Evolutionary conservation across 345 rosid species (phyloP).

Genomic region (Lepidium africanum): DNA sequence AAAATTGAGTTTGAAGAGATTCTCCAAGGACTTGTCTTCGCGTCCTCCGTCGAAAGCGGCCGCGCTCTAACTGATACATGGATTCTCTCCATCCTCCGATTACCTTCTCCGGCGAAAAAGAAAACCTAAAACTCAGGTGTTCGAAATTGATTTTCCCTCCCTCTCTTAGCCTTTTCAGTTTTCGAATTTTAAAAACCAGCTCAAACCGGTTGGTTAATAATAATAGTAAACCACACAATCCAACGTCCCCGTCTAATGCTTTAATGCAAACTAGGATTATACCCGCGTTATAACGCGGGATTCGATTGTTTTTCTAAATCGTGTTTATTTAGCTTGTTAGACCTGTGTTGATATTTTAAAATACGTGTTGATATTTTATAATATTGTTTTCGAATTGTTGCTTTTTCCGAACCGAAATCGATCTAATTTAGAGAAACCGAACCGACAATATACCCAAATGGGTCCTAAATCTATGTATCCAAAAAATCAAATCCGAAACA

Average conservation of each 20-base stretch:
- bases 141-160: constrained; percentile 25
- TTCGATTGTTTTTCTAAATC: too few species aligned
- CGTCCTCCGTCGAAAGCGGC: constrained; percentile 73
- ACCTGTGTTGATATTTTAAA: too few species aligned
- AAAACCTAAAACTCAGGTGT: constrained; percentile 19
- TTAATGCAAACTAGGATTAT: not conserved
- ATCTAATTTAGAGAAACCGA: too few species aligned
- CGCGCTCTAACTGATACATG: constrained; percentile 78
- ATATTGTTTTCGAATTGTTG: too few species aligned
- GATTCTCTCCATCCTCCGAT: constrained; percentile 67
- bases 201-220: constrained; percentile 10
- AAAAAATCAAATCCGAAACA: too few species aligned
- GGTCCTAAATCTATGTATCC: too few species aligned
- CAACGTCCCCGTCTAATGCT: not conserved
- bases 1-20: constrained; percentile 60
- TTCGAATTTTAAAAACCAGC: constrained; percentile 2
- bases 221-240: not conserved
- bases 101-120: constrained; percentile 16
- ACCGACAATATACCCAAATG: too few species aligned
- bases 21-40: constrained; percentile 75
- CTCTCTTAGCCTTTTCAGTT: not conserved
- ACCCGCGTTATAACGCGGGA: too few species aligned
- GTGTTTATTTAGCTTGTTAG: too few species aligned
- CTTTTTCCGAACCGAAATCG: too few species aligned
- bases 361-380: too few species aligned